Percentiles rank a stretch among this genome's conserved stretches.
phyloP scores from a whole-genome alignment of 2,329 filamentous ascomycete genomes.

The Aaosphaeria arxii region DNA sequence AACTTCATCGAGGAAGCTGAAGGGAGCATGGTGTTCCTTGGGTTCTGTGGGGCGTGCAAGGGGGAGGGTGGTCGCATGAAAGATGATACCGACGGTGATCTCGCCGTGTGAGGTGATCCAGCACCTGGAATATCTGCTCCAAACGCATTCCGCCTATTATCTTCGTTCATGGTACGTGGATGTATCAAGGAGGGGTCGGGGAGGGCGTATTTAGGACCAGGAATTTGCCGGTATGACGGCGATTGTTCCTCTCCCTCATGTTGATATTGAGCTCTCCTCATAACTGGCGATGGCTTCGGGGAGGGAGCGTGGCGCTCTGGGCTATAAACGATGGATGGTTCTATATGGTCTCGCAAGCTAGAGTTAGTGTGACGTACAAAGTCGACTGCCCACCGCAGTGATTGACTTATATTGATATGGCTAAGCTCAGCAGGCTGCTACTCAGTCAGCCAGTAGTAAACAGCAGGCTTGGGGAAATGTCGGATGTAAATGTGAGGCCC shows the following conservation, averaged over 20 bases:
- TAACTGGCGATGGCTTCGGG: conserved; percentile 10
- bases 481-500: not conserved
- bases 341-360: conserved; percentile 13
- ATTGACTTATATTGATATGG: conserved; percentile 9
- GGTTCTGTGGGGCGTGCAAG: conserved; percentile 20
- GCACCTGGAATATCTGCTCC: conserved; percentile 11
- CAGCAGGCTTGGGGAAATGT: not conserved
- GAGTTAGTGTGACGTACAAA: conserved; percentile 20
- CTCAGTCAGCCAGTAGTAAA: not conserved
- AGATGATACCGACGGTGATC: conserved; percentile 47
- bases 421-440: conserved; percentile 13
- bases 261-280: conserved; percentile 22
- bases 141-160: conserved; percentile 16
- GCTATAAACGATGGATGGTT: conserved; percentile 8
- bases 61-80: conserved; percentile 26
- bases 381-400: conserved; percentile 21
- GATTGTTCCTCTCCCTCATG: conserved; percentile 21
- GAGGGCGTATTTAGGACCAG: conserved; percentile 8
- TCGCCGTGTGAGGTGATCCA: conserved; percentile 18
- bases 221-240: conserved; percentile 12
- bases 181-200: conserved; percentile 9
- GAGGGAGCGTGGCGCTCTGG: conserved; percentile 10
- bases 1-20: conserved; percentile 30
- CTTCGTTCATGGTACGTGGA: conserved; percentile 10
- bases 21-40: conserved; percentile 20